A percentile compares a stretch with the other conserved stretches of the same genome.
phyloP scores from a whole-genome alignment of 2,329 filamentous ascomycete genomes.

The Emericellopsis cladophorae region DNA sequence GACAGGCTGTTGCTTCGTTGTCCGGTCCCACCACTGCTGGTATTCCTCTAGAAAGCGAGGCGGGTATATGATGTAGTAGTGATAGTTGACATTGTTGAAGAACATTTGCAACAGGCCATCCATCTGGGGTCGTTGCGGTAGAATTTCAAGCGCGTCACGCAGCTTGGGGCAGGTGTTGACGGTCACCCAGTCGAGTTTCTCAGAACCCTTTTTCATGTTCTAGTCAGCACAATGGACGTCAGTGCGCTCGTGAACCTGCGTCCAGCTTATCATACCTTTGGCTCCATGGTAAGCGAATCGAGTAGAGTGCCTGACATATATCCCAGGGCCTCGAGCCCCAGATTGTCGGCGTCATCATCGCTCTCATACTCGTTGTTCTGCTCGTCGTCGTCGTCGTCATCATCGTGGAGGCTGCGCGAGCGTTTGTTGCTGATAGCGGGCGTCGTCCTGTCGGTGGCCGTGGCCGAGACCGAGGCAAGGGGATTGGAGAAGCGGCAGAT shows the following conservation, averaged over 20 bases:
- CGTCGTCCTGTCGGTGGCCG: neutral
- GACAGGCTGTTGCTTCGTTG: slow-evolving; percentile 7
- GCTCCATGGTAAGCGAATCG: neutral
- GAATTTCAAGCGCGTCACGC: slow-evolving; percentile 9
- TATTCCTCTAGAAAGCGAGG: slow-evolving; percentile 15
- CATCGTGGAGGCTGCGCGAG: neutral
- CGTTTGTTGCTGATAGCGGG: slow-evolving; percentile 1
- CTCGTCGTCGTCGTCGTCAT: slow-evolving; percentile 4
- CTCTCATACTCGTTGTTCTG: neutral
- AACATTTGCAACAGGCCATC: slow-evolving; percentile 15
- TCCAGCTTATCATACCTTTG: neutral
- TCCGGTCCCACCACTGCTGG: slow-evolving; percentile 16
- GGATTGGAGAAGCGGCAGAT: slow-evolving; percentile 13
- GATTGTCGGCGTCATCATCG: neutral
- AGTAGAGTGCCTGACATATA: slow-evolving; percentile 4
- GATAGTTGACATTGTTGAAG: slow-evolving; percentile 15
- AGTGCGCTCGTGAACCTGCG: neutral
- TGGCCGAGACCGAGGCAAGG: neutral
- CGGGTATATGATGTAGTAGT: slow-evolving; percentile 20
- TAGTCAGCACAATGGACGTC: slow-evolving; percentile 1
- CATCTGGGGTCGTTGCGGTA: slow-evolving; percentile 12
- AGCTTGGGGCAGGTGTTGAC: slow-evolving; percentile 7
- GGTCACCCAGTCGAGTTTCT: slow-evolving; percentile 2
- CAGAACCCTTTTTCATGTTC: neutral
- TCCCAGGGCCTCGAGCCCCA: slow-evolving; percentile 2